Evolutionary conservation across 2,329 filamentous ascomycete genomes (phyloP), one percentile per base, ranked within the genome.

Genomic region (Diaporthe longicolla): DNA sequence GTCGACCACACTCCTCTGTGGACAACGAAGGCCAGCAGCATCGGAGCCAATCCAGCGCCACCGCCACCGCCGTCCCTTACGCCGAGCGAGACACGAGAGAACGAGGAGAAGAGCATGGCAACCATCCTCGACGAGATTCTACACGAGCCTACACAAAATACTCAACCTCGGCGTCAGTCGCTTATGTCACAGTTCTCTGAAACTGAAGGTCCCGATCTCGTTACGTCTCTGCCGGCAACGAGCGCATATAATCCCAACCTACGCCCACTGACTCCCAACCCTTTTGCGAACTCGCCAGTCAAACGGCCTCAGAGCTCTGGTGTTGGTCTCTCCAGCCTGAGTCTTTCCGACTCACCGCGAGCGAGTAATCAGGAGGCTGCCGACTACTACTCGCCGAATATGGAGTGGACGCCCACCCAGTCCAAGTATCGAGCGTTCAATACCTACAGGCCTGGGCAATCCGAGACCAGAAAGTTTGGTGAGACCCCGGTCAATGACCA

Each of bases 341-440:
- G 68, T 59, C 74, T 79, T 17, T 77, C 78, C 9, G 77, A 77
- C 40, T 63, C 73, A 29, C 61, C 72, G 10, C 54, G 29, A 17
- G 24, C 48, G 32, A 37, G 17, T 6, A 45, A 77, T 71, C 61
- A 55, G 29, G 70, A 76, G 8, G 70, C 52, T 9, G 70, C 79
- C 1, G 82, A 84, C 11, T 84, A 85, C 11, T 84, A 87, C 73
- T 84, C 84, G 1, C 89, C 93, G 52, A 88, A 89, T 72, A 95
- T 95, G 93, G 93, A 95, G 79, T 94, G 93, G 91, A 89, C 91
- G 3, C 92, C 92, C 0, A 90, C 90, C 0, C 84, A 85, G 72
- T 87, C 87, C n/a, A 84, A 85, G 65, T 83, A 91, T 74, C 88
- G 89, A 70, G 89, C 88, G 11, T 91, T 91, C 79, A 87, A 85